A percentile compares a stretch with the other conserved stretches of the same genome.
Evolutionary conservation across 352 stramenopile species (phyloP).

Genomic region (Phytophthora parvispora): DNA sequence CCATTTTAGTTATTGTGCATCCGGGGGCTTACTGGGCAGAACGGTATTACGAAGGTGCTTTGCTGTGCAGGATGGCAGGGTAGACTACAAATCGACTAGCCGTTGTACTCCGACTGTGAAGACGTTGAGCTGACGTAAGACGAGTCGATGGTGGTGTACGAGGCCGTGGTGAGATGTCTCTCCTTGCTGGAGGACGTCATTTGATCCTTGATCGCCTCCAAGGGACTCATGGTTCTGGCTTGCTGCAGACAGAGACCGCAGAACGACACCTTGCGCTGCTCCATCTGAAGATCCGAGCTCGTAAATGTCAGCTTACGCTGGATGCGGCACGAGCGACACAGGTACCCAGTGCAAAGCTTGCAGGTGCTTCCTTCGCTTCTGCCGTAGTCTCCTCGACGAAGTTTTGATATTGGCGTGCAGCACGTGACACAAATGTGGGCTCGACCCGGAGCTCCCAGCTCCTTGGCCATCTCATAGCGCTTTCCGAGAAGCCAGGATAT

Average conservation of each 20-base stretch:
- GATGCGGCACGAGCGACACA: constrained; percentile 48
- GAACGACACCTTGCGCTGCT: constrained; percentile 38
- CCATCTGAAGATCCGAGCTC: constrained; percentile 14
- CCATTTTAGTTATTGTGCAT: background rate
- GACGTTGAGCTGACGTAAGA: constrained; percentile 16
- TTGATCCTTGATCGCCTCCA: constrained; percentile 18
- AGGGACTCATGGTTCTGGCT: constrained; percentile 23
- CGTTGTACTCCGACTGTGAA: constrained; percentile 15
- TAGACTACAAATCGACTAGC: constrained; percentile 1
- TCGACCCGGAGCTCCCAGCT: constrained; percentile 11
- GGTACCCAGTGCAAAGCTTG: constrained; percentile 40
- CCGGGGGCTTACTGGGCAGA: no score
- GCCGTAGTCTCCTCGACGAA: constrained; percentile 16
- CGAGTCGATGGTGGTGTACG: constrained; percentile 5
- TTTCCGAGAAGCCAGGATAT: constrained; percentile 30
- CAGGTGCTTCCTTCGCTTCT: constrained; percentile 31
- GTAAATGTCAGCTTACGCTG: constrained; percentile 43
- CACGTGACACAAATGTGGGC: constrained; percentile 35
- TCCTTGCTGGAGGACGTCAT: constrained; percentile 5
- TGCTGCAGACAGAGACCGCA: constrained; percentile 37
- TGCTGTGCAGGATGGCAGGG: background rate
- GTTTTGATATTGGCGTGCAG: constrained; percentile 22
- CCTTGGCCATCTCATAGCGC: constrained; percentile 24
- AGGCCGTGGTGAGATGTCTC: background rate
- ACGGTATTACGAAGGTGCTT: no score